phyloP scores from a whole-genome alignment of 116 monocot genomes.

The Thalassia testudinum region DNA sequence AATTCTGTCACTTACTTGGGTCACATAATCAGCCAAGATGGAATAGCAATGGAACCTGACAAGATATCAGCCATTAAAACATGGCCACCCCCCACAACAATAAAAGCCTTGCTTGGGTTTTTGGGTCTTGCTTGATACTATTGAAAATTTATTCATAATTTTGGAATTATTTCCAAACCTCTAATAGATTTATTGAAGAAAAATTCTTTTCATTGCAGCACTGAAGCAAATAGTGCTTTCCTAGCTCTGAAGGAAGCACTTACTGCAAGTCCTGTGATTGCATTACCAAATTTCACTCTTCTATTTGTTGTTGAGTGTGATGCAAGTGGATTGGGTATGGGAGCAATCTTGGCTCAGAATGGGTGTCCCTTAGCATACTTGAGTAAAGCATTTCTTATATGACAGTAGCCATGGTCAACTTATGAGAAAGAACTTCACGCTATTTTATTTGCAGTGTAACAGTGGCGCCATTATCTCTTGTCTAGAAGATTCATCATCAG shows the following conservation, averaged over 20 bases:
- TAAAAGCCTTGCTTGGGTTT: background rate
- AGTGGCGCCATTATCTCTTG: background rate
- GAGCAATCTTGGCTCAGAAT: background rate
- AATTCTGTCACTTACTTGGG: background rate
- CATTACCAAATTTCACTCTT: background rate
- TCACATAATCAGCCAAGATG: background rate
- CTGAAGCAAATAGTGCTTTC: background rate
- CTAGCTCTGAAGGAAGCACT: background rate
- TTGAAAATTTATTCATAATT: background rate
- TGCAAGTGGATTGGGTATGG: background rate
- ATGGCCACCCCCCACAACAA: background rate
- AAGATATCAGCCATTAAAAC: background rate
- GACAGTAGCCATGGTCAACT: background rate
- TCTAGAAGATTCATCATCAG: background rate
- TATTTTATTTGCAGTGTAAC: background rate
- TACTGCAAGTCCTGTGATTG: background rate
- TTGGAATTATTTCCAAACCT: background rate
- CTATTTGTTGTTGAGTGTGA: constrained; percentile 1
- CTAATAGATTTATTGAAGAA: background rate
- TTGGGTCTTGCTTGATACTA: background rate
- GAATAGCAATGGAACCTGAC: background rate
- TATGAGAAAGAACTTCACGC: background rate
- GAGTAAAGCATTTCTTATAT: background rate
- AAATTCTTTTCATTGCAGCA: background rate
- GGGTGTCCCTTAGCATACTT: background rate